A percentile compares a stretch with the other conserved stretches of the same genome.
phyloP scores from a whole-genome alignment of 345 rosid genomes.

The Populus tremula region DNA sequence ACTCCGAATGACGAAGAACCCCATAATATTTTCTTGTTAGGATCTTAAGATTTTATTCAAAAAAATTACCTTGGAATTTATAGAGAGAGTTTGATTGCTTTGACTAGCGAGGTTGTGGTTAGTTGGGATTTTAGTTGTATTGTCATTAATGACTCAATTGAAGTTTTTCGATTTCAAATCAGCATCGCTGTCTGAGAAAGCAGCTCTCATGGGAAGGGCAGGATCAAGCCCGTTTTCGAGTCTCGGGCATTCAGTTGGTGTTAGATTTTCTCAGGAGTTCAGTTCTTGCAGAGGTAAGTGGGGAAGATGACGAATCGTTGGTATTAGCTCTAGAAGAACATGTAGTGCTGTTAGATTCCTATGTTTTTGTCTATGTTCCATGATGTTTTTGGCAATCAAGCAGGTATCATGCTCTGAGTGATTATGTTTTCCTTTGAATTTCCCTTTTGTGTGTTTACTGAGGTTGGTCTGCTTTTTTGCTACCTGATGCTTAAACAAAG shows the following conservation, averaged over 20 bases:
- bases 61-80: too few relatives aligned
- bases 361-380: not conserved
- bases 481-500: not conserved
- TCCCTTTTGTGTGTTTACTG: not conserved
- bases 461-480: not conserved
- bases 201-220: conserved; percentile 23
- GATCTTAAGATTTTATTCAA: not conserved
- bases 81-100: not conserved
- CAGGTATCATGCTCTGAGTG: not conserved
- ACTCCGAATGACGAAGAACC: conserved; percentile 14
- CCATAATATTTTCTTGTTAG: conserved; percentile 32
- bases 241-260: conserved; percentile 25
- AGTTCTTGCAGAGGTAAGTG: conserved; percentile 37
- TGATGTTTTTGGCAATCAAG: conserved; percentile 4
- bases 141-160: conserved; percentile 41
- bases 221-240: conserved; percentile 25
- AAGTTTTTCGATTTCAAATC: conserved; percentile 31
- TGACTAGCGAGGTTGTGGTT: conserved; percentile 2
- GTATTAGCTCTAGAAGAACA: not conserved
- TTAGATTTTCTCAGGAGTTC: conserved; percentile 32
- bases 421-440: not conserved
- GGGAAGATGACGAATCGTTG: not conserved
- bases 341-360: not conserved
- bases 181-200: conserved; percentile 33
- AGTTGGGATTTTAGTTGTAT: conserved; percentile 2